Evolutionary conservation across 352 stramenopile species (phyloP).

Genomic region (Thraustochytrium striatum): DNA sequence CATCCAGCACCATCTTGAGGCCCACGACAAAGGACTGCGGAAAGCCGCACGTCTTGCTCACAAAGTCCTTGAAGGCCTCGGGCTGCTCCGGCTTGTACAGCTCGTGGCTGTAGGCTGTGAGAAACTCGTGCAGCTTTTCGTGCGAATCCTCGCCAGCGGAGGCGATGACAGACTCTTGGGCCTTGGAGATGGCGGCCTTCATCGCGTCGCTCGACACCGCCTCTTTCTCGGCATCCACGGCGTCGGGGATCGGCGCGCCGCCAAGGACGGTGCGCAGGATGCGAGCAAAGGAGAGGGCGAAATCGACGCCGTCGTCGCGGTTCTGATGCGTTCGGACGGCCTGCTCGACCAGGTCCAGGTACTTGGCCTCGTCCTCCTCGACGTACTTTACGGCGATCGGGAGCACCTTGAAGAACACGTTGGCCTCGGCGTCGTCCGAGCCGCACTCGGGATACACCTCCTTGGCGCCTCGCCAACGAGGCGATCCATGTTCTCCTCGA

Average conservation of each 20-base stretch:
- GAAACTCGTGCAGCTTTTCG: background rate
- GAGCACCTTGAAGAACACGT: background rate
- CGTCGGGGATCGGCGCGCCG: background rate
- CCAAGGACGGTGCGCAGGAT: background rate
- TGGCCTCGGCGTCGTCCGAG: background rate
- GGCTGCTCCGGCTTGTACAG: background rate
- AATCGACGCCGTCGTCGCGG: background rate
- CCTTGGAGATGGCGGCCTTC: background rate
- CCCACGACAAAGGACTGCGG: background rate
- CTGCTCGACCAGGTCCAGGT: background rate
- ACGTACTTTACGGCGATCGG: background rate
- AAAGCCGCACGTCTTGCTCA: background rate
- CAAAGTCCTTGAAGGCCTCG: background rate
- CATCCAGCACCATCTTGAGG: background rate
- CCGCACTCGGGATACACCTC: background rate
- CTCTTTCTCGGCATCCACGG: background rate
- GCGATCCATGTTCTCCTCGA: background rate
- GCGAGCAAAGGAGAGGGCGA: background rate
- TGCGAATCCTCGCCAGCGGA: background rate
- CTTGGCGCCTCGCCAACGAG: background rate
- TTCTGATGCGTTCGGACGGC: background rate
- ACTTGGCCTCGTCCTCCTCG: background rate
- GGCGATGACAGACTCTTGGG: background rate
- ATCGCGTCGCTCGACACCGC: background rate
- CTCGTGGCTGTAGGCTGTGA: background rate